phyloP scores from a whole-genome alignment of 495 filamentous ascomycete species.

The Penicillium waksmanii region DNA sequence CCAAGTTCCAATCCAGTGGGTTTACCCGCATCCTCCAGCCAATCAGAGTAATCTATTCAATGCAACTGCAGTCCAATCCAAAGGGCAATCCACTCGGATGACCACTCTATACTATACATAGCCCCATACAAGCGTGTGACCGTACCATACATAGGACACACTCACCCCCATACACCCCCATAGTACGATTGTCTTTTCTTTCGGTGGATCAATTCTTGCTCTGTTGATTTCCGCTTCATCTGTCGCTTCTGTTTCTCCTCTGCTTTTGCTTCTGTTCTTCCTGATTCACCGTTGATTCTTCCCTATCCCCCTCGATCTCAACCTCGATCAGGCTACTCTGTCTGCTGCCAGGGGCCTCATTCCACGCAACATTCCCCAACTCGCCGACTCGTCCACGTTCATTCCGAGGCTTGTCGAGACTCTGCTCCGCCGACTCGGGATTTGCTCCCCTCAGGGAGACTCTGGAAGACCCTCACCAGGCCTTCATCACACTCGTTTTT shows the following conservation, averaged over 20 bases:
- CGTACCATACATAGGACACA: slow-evolving; percentile 1
- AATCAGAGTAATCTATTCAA: neutral
- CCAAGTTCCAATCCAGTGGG: neutral
- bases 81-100: neutral
- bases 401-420: slow-evolving; percentile 24
- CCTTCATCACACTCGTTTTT: slow-evolving; percentile 26
- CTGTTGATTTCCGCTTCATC: neutral
- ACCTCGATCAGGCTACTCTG: no score
- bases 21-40: neutral
- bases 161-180: no score
- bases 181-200: slow-evolving; percentile 3
- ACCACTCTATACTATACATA: slow-evolving; percentile 5
- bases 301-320: neutral
- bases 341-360: slow-evolving; percentile 19
- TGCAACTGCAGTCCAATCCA: neutral
- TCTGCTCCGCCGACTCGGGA: slow-evolving; percentile 11
- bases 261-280: neutral
- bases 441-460: slow-evolving; percentile 1
- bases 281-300: neutral
- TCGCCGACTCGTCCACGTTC: slow-evolving; percentile 21
- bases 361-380: slow-evolving; percentile 31
- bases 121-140: slow-evolving; percentile 1
- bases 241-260: neutral
- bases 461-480: slow-evolving; percentile 5
- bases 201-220: neutral